Base-by-base conservation (phyloP, 2,329 filamentous ascomycete species). In the Trichoderma afroharzianum region DNA sequence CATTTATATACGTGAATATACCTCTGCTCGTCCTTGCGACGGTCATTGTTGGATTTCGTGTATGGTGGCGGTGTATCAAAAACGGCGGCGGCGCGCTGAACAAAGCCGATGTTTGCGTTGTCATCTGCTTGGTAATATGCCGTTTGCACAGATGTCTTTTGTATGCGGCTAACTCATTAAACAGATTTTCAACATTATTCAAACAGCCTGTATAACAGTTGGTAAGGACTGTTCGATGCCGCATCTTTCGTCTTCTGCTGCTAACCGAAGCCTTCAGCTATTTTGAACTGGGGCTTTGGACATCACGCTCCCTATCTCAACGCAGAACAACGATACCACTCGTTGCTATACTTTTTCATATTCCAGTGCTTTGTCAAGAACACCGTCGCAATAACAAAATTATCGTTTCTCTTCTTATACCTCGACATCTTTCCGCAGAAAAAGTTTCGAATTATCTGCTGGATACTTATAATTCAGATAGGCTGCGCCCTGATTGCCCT, bases 301-400 rank as follows among this genome's bases (percentile, higher is more conserved):
- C 66, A 69, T 33, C 66, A 69, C 30, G 66, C 66, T 2, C 36
- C 55, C 33, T 69, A 50, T 8, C 66, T 69, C n/a, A 69, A 43
- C 6, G 28, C 36, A 9, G 66, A 69, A 36, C n/a, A 69, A 24
- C 66, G 66, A 26, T 69, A 69, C 12, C n/a, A 69, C 66, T 69
- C 66, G 15, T 36, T 69, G 15, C 43, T 69, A 62, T 69, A 69
- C n/a, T 69, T 69, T 32, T 69, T 69, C 15, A 33, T 69, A 28
- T 69, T 69, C 11, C 66, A 69, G 24, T 69, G 55, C 14, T 69
- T 69, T 12, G 55, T 69, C n/a, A 69, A 69, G 21, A 61, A 69
- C 57, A 69, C 66, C 5, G 66, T 69, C 18, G 66, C 18, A 3
- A 69, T 69, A 26, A 69, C 66, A 11, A 69, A 69, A 9, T 15